phyloP scores from a whole-genome alignment of 2,329 filamentous ascomycete species.

The Metarhizium humberi region DNA sequence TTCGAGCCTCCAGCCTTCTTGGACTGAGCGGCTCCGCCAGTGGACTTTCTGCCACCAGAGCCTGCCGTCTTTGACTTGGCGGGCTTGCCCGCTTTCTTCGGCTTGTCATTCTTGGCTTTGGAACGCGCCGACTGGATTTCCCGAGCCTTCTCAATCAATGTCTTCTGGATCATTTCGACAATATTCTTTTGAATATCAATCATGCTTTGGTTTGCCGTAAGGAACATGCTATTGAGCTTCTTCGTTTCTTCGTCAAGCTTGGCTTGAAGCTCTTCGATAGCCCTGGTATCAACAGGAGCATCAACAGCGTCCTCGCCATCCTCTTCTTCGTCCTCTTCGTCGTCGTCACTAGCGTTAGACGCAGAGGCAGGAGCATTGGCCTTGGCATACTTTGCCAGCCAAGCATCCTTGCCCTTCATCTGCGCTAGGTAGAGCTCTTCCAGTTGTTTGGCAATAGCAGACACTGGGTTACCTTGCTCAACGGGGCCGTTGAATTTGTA shows the following conservation, averaged over 20 bases:
- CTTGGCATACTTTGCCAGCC: conserved; percentile 66
- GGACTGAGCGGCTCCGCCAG: conserved; percentile 17
- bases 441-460: conserved; percentile 60
- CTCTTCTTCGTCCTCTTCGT: conserved; percentile 62
- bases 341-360: conserved; percentile 60
- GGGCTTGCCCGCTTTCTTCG: conserved; percentile 45
- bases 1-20: conserved; percentile 31
- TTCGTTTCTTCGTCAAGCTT: conserved; percentile 47
- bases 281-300: conserved; percentile 29
- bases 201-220: conserved; percentile 42
- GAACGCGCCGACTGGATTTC: conserved; percentile 43
- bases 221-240: conserved; percentile 45
- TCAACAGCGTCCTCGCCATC: conserved; percentile 33
- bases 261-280: conserved; percentile 41
- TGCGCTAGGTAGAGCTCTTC: conserved; percentile 66
- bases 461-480: conserved; percentile 57
- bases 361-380: conserved; percentile 43
- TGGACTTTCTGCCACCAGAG: conserved; percentile 32
- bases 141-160: conserved; percentile 64
- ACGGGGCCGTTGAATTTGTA: conserved; percentile 71
- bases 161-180: conserved; percentile 56
- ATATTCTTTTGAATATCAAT: conserved; percentile 52
- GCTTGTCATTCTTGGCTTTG: conserved; percentile 48
- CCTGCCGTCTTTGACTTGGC: conserved; percentile 43
- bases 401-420: conserved; percentile 71